These are phyloP conservation scores for Aspergillus coremiiformis DNA, from an alignment of 495 filamentous ascomycete species.

Conservation along the genomic window DNA sequence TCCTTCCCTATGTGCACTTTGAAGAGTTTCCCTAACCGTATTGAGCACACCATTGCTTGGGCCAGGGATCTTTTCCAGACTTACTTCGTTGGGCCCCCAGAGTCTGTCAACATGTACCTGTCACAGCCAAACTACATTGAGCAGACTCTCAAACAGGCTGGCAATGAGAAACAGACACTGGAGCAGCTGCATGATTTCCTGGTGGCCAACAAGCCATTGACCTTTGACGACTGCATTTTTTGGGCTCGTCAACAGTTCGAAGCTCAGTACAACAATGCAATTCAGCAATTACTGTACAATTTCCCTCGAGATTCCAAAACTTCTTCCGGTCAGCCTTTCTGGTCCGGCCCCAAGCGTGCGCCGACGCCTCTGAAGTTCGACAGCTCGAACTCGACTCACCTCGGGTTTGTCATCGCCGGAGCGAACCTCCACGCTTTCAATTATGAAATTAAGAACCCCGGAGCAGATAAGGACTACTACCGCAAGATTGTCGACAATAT, in stretches of 20 bases:
- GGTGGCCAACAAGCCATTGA: constrained; percentile 86
- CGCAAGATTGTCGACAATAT: constrained; percentile 75
- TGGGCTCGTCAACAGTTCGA: constrained; percentile 95
- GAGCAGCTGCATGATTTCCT: constrained; percentile 85
- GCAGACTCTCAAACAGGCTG: constrained; percentile 82
- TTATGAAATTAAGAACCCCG: constrained; percentile 79
- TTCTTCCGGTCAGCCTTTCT: constrained; percentile 84
- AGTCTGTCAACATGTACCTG: constrained; percentile 92
- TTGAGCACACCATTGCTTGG: constrained; percentile 99
- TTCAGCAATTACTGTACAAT: constrained; percentile 93
- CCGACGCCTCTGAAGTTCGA: constrained; percentile 89
- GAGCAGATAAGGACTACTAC: constrained; percentile 60
- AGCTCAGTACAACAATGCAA: constrained; percentile 93
- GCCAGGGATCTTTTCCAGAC: constrained; percentile 89
- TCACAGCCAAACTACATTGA: constrained; percentile 87
- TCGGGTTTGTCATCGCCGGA: constrained; percentile 76
- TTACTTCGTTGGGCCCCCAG: constrained; percentile 86
- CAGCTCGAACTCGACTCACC: constrained; percentile 71
- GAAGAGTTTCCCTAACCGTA: constrained; percentile 95
- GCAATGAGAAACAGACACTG: constrained; percentile 92
- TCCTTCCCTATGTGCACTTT: constrained; percentile 99
- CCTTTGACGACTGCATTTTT: constrained; percentile 89
- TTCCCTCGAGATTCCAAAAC: constrained; percentile 93
- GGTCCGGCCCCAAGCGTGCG: constrained; percentile 97
- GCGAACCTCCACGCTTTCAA: constrained; percentile 97